Base-by-base conservation (phyloP, 2,329 filamentous ascomycete genomes). In the Diaporthe helianthi region DNA sequence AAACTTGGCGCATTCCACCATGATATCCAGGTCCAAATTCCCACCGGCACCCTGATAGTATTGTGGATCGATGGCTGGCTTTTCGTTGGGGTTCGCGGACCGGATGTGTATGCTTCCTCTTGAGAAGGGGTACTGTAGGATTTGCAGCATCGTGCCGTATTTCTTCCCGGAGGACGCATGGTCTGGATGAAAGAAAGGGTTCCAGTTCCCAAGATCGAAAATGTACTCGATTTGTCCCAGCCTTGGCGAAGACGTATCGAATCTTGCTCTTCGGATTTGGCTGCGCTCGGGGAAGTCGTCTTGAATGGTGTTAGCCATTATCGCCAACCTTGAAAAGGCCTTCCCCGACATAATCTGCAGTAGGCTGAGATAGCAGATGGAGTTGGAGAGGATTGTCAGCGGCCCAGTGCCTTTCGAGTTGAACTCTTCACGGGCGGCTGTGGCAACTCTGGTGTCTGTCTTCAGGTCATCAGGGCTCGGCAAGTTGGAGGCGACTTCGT, bases 41-140 rank as follows among this genome's bases (percentile, higher is more conserved):
- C 44, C 58, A 24, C 58, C 41, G 36, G 7, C 8, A n/a, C 4
- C 29, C 3, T 9, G 26, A 36, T 63, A 63, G 10, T 63, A 63
- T 5, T n/a, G 29, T 12, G 58, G 58, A 26, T 63, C 58, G 9
- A 63, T 49, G 26, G n/a, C 4, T 13, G 58, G 58, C 44, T 63
- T 63, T n/a, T 63, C 58, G 22, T 2, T 13, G 3, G 58, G 44
- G 12, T 22, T 17, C 12, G 51, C 65, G 2, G 76, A 72, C 3
- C 69, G 75, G 61, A 86, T 80, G 69, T 87, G 85, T 12, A 87
- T 78, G 2, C 78, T 81, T 0, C 85, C 85, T 3, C 79, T 76
- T 0, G 83, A 82, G 36, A 85, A 85, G 0, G 85, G 85, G 74
- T 86, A 85, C 70, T 86, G 84, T 1, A 87, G 75, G 69, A 86